Evolutionary conservation across 129 eudicot genomes (phyloP), one percentile per base, ranked within the genome.

Genomic region (Saposhnikovia divaricata): DNA sequence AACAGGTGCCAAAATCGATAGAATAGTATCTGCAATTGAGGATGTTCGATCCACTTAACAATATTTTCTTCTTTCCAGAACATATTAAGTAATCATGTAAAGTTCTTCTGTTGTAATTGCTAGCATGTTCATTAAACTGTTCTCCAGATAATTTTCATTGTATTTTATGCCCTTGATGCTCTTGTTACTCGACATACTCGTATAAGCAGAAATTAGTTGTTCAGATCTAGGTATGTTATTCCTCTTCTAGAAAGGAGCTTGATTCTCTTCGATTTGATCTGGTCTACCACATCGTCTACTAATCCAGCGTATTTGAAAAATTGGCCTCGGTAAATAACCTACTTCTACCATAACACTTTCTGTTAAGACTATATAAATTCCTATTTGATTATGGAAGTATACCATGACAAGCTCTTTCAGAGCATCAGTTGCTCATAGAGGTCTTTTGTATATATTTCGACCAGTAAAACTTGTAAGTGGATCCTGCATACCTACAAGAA

Each of bases 1-100:
- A 18, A 94, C 97, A 1, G 97, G 98, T 59, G 97, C 97, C 72
- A 94, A 94, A 84, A 85, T 84, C 28, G 97, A 94, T 25, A 85
- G 86, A 53, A 73, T 94, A 80, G 91, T 91, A 73, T 83, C 75
- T 77, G 96, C 92, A 3, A 89, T 94, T 85, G 93, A 94, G 80
- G 80, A 42, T 28, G 93, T 82, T 42, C 84, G 92, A 86, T 88
- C 90, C 79, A 86, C 82, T 84, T 91, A 71, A 82, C 76, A 1
- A 48, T 57, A 57, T 57, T 57, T 7, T 23, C 28, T 57, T 57
- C 12, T 23, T 57, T 57, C 66, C 66, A 57, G 66, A 57, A 57
- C 28, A 57, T 57, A 57, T 19, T 57, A 4, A 4, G 66, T 2
- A 39, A 53, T 19, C 45, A 48, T 85, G 80, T 81, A 77, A 59